Evolutionary conservation across 352 stramenopile genomes (phyloP), one percentile per base, ranked within the genome.

Genomic region (Blastocystis sp.): DNA sequence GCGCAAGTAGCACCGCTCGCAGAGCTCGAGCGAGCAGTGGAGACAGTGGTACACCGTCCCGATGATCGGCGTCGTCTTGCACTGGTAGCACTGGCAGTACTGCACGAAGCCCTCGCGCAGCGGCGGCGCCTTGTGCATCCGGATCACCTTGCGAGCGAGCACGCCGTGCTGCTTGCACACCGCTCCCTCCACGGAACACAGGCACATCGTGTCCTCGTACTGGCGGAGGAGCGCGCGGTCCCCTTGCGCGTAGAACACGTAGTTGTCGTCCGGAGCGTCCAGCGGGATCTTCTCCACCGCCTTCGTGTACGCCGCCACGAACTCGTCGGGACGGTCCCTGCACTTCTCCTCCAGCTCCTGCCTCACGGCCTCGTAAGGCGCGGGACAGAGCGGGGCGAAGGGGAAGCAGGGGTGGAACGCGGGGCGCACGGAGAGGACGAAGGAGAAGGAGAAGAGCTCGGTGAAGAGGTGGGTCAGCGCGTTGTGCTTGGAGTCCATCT

Each of bases 381-480:
- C 35, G 21, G 74, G 74, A 2, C 65, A 21, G 16, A 26, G 74
- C 9, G 74, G 74, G 31, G 74, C 26, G 31, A 85, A 85, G 26
- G 74, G 70, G 41, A 55, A 31, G 31, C 31, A 37, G 50, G 60
- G 74, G 10, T n/a, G 3, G 74, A 85, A 85, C 21, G 55, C 41
- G 3, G 24, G 51, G 1, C 31, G 16, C 29, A 70, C 41, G 35
- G n/a, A 29, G 6, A 55, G 2, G 26, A 39, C 35, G 19, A 45
- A 13, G 37, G 35, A 19, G 4, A 37, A 29, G 16, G 31, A 16
- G 24, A 6, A 55, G 24, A 85, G 19, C 51, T 85, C 51, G 10
- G 74, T 69, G 51, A 85, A 85, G 26, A 85, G 29, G 41, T 85
- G 74, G 24, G 74, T 85, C 24, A 67, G 33, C 10, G 74, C n/a